Percentiles rank a stretch among this genome's conserved stretches.
These are phyloP conservation scores for Elsinoe batatas DNA, from an alignment of 2,329 filamentous ascomycete species.

Conservation along the genomic window DNA sequence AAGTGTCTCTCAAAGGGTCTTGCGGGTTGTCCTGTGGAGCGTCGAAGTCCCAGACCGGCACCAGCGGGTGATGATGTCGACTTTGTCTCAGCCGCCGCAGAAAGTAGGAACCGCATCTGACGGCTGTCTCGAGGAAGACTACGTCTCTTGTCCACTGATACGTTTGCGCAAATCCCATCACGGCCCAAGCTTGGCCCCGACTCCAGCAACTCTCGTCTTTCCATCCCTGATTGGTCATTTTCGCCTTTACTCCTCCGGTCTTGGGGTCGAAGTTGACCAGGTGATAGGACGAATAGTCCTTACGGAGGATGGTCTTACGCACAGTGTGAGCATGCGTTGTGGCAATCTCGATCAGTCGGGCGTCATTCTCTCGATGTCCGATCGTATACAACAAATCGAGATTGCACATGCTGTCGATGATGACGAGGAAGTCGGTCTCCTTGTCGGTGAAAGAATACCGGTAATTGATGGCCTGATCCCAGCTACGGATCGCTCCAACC, in stretches of 20 bases:
- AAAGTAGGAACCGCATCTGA: conserved; percentile 39
- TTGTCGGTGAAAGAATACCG: conserved; percentile 30
- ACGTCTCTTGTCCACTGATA: conserved; percentile 39
- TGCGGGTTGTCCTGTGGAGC: conserved; percentile 33
- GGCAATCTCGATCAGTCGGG: conserved; percentile 28
- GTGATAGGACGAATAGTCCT: conserved; percentile 32
- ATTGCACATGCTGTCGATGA: conserved; percentile 33
- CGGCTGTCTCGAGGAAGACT: conserved; percentile 36
- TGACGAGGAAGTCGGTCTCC: conserved; percentile 31
- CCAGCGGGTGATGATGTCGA: conserved; percentile 17
- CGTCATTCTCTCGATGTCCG: conserved; percentile 14
- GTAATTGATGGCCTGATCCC: conserved; percentile 35
- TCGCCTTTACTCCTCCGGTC: conserved; percentile 35
- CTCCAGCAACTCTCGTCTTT: conserved; percentile 37
- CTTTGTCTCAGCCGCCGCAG: conserved; percentile 31
- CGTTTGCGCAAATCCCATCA: conserved; percentile 39
- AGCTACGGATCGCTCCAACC: conserved; percentile 40
- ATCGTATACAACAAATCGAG: background rate
- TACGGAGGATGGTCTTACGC: conserved; percentile 27
- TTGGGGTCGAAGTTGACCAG: conserved; percentile 38
- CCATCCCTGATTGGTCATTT: conserved; percentile 42
- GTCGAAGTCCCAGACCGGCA: conserved; percentile 45
- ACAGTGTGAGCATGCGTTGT: conserved; percentile 31
- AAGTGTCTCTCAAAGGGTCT: conserved; percentile 27
- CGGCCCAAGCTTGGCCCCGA: conserved; percentile 42